Evolutionary conservation across 306 rosid genomes (phyloP), one percentile per base, ranked within the genome.

Genomic region (Phaseolus lunatus): DNA sequence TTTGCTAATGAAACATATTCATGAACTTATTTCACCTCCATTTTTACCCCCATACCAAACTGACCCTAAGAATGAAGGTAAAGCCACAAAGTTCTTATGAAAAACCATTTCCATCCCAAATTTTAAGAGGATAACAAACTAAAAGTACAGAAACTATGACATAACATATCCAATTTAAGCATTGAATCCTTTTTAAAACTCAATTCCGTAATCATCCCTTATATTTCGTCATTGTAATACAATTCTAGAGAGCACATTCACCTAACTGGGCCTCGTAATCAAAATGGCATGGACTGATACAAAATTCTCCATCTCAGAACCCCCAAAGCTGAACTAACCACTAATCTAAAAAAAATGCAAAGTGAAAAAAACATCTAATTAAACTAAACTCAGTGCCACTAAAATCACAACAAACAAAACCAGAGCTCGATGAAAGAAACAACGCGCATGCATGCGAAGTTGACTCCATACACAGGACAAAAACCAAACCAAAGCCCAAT

Each of bases 281-380:
- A 53, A 47, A 69, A 24, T 7, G 52, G 16, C 84, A 75, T 16
- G 9, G n/a, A 39, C 64, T 11, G 37, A 2, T 22, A 35, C 74
- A 69, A 7, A 58, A 18, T 9, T 67, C 43, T 75, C 48, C 26
- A 62, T 24, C 8, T 19, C 23, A 16, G 44, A 53, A 20, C 8
- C 77, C 73, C 41, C 12, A 67, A 72, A 73, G 49, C 37, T 23
- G 49, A 57, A 78, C 64, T 31, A 63, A 53, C 14, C 72, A 50
- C 76, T 67, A 73, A 43, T 57, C 75, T 24, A 1, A 41, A 2
- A 41, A 37, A 61, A 9, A 31, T 12, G 13, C 3, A 67, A 67
- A 45, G 48, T 75, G 63, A 23, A 45, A 53, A 24, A 1, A 35
- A 33, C 6, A 19, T 13, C 49, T 24, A 66, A 73, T n/a, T 44